These are phyloP conservation scores for Apiospora sp. DNA, from an alignment of 2,329 filamentous ascomycete species.

Conservation along the genomic window DNA sequence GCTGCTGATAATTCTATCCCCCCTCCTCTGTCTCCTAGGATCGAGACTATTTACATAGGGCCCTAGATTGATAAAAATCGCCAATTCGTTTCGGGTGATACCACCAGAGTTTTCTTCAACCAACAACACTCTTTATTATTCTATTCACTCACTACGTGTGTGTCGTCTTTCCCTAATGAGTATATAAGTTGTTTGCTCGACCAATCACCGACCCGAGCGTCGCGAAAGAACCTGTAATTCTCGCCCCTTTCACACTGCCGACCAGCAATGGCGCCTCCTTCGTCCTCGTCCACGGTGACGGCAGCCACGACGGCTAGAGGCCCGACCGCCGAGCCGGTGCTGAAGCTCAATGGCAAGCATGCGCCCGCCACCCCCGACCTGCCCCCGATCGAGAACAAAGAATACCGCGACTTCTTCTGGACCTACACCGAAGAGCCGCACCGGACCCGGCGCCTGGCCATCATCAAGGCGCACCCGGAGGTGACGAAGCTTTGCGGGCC, in stretches of 20 bases:
- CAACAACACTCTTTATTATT: conserved; percentile 1
- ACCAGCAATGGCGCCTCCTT: conserved; percentile 38
- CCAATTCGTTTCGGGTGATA: conserved; percentile 1
- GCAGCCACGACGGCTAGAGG: conserved; percentile 32
- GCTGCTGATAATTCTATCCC: background rate
- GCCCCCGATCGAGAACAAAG: conserved; percentile 49
- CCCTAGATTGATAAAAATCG: conserved; percentile 1
- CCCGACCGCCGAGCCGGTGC: conserved; percentile 5
- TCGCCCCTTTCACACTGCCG: background rate
- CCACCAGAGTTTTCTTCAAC: background rate
- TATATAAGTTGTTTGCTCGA: background rate
- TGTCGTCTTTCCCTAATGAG: conserved; percentile 14
- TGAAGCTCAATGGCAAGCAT: conserved; percentile 35
- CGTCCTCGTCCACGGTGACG: conserved; percentile 39
- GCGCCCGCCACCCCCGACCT: conserved; percentile 34
- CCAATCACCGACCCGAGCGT: conserved; percentile 14
- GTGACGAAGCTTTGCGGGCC: conserved; percentile 97
- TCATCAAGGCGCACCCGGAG: conserved; percentile 98
- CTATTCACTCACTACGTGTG: background rate
- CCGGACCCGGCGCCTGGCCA: conserved; percentile 85
- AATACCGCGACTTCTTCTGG: conserved; percentile 85
- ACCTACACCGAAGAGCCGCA: conserved; percentile 99
- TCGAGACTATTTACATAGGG: background rate
- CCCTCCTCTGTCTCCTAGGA: conserved; percentile 1
- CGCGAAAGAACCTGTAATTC: background rate